A percentile compares a stretch with the other conserved stretches of the same genome.
Evolutionary conservation across 2,329 filamentous ascomycete species (phyloP).

Genomic region (Pseudohalonectria lignicola): DNA sequence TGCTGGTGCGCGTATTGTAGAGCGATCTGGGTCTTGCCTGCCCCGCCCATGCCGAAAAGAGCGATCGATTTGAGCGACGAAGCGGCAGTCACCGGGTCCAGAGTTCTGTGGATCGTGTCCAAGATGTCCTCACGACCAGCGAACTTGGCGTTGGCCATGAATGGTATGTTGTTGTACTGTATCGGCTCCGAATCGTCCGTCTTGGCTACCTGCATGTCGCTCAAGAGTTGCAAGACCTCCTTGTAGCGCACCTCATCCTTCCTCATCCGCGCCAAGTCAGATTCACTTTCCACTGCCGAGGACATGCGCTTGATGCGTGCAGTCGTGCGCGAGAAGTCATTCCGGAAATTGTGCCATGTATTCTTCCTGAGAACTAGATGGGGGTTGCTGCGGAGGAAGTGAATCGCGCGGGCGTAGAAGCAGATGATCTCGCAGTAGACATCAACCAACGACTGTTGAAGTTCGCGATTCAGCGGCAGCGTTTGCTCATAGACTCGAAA

Average conservation of each 20-base stretch:
- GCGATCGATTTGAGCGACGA: not conserved
- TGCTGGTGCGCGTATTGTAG: not conserved
- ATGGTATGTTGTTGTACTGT: slow-evolving; percentile 7
- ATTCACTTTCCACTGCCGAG: slow-evolving; percentile 15
- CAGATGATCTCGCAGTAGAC: slow-evolving; percentile 19
- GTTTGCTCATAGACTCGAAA: slow-evolving; percentile 14
- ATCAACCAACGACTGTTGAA: slow-evolving; percentile 16
- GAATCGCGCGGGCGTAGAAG: slow-evolving; percentile 19
- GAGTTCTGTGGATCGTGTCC: slow-evolving; percentile 4
- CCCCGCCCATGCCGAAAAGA: not conserved
- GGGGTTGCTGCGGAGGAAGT: slow-evolving; percentile 17
- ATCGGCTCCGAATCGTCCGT: slow-evolving; percentile 2
- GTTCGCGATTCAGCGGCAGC: slow-evolving; percentile 12
- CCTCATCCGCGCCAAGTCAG: slow-evolving; percentile 15
- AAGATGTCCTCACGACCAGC: slow-evolving; percentile 3
- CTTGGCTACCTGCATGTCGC: slow-evolving; percentile 6
- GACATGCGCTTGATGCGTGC: slow-evolving; percentile 15
- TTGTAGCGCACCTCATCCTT: slow-evolving; percentile 8
- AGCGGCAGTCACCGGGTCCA: not conserved
- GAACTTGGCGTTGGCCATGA: slow-evolving; percentile 4
- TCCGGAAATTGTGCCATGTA: slow-evolving; percentile 12
- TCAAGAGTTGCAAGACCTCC: slow-evolving; percentile 4
- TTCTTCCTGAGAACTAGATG: slow-evolving; percentile 12
- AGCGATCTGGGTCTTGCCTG: not conserved
- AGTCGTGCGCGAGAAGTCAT: slow-evolving; percentile 10